Percentiles rank a stretch among this genome's conserved stretches.
Conservation (phyloP, 176 grass and related monocot species). For the Oryza rufipogon region DNA sequence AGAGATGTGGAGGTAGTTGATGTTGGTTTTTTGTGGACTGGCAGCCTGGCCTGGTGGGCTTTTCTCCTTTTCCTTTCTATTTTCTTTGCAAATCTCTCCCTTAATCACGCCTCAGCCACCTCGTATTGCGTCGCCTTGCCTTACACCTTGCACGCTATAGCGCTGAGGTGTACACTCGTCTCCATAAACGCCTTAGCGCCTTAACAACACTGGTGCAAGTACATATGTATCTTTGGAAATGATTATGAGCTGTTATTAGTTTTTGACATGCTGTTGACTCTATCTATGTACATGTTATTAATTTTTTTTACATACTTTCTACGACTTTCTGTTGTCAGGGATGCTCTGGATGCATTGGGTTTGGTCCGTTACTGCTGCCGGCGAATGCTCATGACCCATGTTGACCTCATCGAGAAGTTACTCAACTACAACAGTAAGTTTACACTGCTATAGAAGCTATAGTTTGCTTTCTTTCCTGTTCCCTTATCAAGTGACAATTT, state of each 20-base stretch:
- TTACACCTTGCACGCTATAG: no score
- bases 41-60: no score
- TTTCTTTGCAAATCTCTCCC: no score
- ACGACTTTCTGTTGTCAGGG: constrained; percentile 47
- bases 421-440: constrained; percentile 96
- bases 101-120: no score
- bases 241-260: not conserved
- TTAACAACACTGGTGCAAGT: not conserved
- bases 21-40: no score
- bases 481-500: constrained; percentile 6
- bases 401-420: constrained; percentile 94
- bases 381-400: constrained; percentile 99
- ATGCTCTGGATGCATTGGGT: constrained; percentile 88
- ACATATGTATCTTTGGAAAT: not conserved
- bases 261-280: not conserved
- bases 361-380: constrained; percentile 92
- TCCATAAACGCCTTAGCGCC: no score
- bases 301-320: not conserved
- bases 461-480: constrained; percentile 20
- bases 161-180: no score
- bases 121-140: no score
- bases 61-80: no score
- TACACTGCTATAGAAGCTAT: constrained; percentile 1
- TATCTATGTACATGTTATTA: no score
- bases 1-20: no score